These are phyloP conservation scores for Dujonia santamariae DNA, from an alignment of 1,139 yeast genomes.

Conservation along the genomic window DNA sequence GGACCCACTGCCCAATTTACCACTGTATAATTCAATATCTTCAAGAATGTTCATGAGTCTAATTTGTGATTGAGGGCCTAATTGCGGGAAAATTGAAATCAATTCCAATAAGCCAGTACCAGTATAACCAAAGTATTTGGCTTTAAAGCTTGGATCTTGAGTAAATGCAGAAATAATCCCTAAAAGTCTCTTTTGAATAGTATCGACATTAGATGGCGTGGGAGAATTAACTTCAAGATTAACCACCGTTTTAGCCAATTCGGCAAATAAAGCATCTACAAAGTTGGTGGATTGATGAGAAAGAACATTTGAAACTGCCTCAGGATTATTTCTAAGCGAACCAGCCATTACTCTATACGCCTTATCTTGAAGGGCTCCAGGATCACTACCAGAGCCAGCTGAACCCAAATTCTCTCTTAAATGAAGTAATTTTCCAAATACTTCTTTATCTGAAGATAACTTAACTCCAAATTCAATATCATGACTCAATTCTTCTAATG, in stretches of 20 bases:
- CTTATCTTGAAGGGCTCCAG: slow-evolving; percentile 34
- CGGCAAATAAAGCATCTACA: slow-evolving; percentile 16
- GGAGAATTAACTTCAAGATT: too few species aligned
- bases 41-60: slow-evolving; percentile 40
- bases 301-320: slow-evolving; percentile 43
- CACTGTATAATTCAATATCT: slow-evolving; percentile 27
- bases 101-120: slow-evolving; percentile 18
- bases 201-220: slow-evolving; percentile 18
- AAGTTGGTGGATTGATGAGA: slow-evolving; percentile 12
- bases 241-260: too few species aligned
- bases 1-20: slow-evolving; percentile 19
- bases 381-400: slow-evolving; percentile 7
- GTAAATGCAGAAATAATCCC: slow-evolving; percentile 47
- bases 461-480: slow-evolving; percentile 61
- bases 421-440: slow-evolving; percentile 14
- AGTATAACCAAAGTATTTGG: slow-evolving; percentile 20
- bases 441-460: slow-evolving; percentile 20
- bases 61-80: slow-evolving; percentile 26
- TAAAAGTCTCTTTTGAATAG: slow-evolving; percentile 44
- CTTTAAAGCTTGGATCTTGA: slow-evolving; percentile 26
- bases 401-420: slow-evolving; percentile 16
- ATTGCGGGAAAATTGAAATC: slow-evolving; percentile 24
- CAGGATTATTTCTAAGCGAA: slow-evolving; percentile 68
- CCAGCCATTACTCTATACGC: slow-evolving; percentile 52
- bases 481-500: slow-evolving; percentile 58